A percentile compares a stretch with the other conserved stretches of the same genome.
phyloP scores from a whole-genome alignment of 2,329 filamentous ascomycete genomes.

The Exophiala xenobiotica region DNA sequence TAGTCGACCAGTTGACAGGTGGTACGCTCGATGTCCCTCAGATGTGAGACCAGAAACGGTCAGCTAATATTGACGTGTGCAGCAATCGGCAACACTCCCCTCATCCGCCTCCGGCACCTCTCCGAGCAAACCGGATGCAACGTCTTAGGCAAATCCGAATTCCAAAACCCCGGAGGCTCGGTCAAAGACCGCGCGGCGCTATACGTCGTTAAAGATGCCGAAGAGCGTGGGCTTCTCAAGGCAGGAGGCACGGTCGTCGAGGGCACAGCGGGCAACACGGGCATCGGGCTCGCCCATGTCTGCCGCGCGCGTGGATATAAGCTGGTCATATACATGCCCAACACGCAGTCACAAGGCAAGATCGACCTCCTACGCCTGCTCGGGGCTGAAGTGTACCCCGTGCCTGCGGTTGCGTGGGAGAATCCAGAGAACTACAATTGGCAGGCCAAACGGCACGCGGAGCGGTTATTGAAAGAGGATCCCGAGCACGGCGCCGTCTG shows the following conservation, averaged over 20 bases:
- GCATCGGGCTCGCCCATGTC: slow-evolving; percentile 95
- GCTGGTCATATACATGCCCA: slow-evolving; percentile 98
- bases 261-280: slow-evolving; percentile 95
- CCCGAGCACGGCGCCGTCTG: slow-evolving; percentile 77
- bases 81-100: slow-evolving; percentile 97
- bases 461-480: slow-evolving; percentile 49
- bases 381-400: slow-evolving; percentile 92
- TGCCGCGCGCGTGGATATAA: slow-evolving; percentile 89
- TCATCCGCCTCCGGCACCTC: slow-evolving; percentile 84
- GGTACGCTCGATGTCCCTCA: slow-evolving; percentile 25
- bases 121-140: slow-evolving; percentile 92
- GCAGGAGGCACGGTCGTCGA: slow-evolving; percentile 94
- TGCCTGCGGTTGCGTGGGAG: slow-evolving; percentile 92
- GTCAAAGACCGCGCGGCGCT: slow-evolving; percentile 96
- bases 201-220: slow-evolving; percentile 90
- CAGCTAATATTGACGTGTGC: slow-evolving; percentile 1
- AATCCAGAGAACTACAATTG: slow-evolving; percentile 98
- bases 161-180: slow-evolving; percentile 95
- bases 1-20: slow-evolving; percentile 76
- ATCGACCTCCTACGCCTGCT: slow-evolving; percentile 87
- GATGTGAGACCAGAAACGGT: not conserved
- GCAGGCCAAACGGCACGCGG: slow-evolving; percentile 88
- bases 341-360: slow-evolving; percentile 97
- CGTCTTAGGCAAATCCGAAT: slow-evolving; percentile 93
- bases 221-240: slow-evolving; percentile 77